phyloP scores from a whole-genome alignment of 2,329 filamentous ascomycete genomes.

The Fusarium sp. region DNA sequence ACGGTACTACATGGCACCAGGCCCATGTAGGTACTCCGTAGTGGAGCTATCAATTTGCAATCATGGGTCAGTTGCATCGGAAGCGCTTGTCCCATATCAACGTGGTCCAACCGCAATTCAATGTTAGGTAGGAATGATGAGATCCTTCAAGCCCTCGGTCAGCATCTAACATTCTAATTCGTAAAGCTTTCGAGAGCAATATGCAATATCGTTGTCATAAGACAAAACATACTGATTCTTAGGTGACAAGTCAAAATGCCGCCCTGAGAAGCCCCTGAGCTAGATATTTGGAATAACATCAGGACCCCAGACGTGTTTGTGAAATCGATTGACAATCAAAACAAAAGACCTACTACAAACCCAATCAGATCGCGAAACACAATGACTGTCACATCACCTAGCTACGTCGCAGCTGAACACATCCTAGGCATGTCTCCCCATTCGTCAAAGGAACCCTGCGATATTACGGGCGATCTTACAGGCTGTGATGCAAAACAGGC shows the following conservation, averaged over 20 bases:
- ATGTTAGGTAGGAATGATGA: constrained; percentile 11
- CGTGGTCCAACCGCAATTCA: constrained; percentile 37
- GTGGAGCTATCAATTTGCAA: constrained; percentile 17
- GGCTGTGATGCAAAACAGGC: constrained; percentile 20
- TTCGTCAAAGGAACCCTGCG: constrained; percentile 28
- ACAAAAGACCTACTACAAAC: background rate
- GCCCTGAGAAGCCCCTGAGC: background rate
- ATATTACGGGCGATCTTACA: constrained; percentile 21
- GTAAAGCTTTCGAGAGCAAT: background rate
- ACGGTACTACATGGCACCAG: constrained; percentile 15
- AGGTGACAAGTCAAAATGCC: background rate
- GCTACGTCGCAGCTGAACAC: constrained; percentile 19
- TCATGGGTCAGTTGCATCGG: constrained; percentile 6
- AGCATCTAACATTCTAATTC: background rate
- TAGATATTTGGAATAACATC: background rate
- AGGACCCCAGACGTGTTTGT: background rate
- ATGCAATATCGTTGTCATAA: background rate
- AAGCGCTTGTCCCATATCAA: constrained; percentile 34
- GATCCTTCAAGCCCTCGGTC: constrained; percentile 25
- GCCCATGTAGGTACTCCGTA: background rate
- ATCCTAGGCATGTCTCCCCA: constrained; percentile 22
- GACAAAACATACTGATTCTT: background rate
- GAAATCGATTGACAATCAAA: constrained; percentile 2
- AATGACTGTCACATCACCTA: constrained; percentile 19
- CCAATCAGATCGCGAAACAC: constrained; percentile 18